A percentile compares a stretch with the other conserved stretches of the same genome.
Evolutionary conservation across 2,329 filamentous ascomycete species (phyloP).

Genomic region (Clarireedia paspali): DNA sequence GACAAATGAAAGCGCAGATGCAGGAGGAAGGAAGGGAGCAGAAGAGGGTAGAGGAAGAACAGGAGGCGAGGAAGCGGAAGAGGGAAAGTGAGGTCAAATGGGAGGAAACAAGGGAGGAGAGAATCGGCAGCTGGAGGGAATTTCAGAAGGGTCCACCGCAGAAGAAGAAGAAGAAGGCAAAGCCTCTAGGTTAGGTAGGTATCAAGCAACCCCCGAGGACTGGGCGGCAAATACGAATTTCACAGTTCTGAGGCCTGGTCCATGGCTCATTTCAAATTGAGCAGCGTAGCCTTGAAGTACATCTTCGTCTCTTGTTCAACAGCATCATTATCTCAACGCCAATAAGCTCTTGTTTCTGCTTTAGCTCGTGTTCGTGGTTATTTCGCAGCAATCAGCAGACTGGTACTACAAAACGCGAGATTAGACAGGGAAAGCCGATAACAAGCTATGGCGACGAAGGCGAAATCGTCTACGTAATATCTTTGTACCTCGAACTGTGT

Average conservation of each 20-base stretch:
- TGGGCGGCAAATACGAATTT: not conserved
- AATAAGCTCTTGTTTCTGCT: no score
- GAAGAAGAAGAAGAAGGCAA: slow-evolving; percentile 60
- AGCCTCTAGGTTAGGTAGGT: slow-evolving; percentile 25
- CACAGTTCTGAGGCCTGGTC: not conserved
- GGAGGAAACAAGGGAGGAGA: slow-evolving; percentile 84
- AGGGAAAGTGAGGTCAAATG: slow-evolving; percentile 90
- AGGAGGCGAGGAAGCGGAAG: slow-evolving; percentile 74
- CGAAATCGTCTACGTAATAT: no score
- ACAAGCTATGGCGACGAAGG: no score
- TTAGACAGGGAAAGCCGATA: no score
- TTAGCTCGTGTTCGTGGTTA: no score
- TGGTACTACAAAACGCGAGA: no score
- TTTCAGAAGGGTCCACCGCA: slow-evolving; percentile 73
- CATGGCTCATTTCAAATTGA: no score
- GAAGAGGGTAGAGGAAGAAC: slow-evolving; percentile 76
- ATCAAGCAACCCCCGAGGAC: not conserved
- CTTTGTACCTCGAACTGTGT: no score
- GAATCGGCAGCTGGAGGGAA: slow-evolving; percentile 89
- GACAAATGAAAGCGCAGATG: slow-evolving; percentile 89
- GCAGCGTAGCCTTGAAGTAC: no score
- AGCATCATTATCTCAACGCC: no score
- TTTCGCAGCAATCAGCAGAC: no score
- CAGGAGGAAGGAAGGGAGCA: slow-evolving; percentile 92
- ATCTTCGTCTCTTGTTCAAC: no score